Base-by-base conservation (phyloP, 2,329 filamentous ascomycete species). In the Simplicillium aogashimaense region DNA sequence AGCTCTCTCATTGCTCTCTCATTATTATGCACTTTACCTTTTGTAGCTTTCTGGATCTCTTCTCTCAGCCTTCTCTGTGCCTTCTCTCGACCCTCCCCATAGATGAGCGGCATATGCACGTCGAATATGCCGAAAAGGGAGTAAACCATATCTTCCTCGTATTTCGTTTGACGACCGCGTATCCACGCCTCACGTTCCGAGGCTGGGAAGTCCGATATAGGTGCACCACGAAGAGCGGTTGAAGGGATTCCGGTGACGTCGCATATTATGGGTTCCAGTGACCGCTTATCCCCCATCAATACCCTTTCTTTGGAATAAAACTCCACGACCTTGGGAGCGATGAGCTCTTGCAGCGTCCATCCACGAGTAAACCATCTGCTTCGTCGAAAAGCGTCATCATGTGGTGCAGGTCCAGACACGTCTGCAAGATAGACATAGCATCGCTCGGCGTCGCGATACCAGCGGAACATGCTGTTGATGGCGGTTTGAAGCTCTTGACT, bases 291-390 rank as follows among this genome's bases (percentile, higher is more conserved):
- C 3, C 32, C 36, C 7, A 42, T 28, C 4, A 9, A 32, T 3
- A 11, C 14, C 3, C 36, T 36, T 14, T 42, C 12, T 39, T 39
- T 9, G 31, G 18, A 29, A 28, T 33, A 43, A 13, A 45, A 43
- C 9, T 43, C 40, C 2, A 45, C 37, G 10, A 31, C 12, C 2
- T 13, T 14, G 1, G 58, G 58, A 0, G 59, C 82, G 5, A 86
- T 67, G 0, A 83, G 78, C 56, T 86, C 78, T 53, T 82, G 82
- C 46, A 81, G 61, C 0, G 79, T 83, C 51, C 77, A 74, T 12
- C 59, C 59, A 72, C 70, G 47, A 0, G 48, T 54, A 37, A 61
- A 61, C 58, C 60, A 64, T 4, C 53, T 46, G 34, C 43, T 40
- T 7, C n/a, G 25, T 5, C 30, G 29, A 31, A 49, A 35, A 11